Evolutionary conservation across 2,329 filamentous ascomycete species (phyloP).

Genomic region (Mycogone perniciosa): DNA sequence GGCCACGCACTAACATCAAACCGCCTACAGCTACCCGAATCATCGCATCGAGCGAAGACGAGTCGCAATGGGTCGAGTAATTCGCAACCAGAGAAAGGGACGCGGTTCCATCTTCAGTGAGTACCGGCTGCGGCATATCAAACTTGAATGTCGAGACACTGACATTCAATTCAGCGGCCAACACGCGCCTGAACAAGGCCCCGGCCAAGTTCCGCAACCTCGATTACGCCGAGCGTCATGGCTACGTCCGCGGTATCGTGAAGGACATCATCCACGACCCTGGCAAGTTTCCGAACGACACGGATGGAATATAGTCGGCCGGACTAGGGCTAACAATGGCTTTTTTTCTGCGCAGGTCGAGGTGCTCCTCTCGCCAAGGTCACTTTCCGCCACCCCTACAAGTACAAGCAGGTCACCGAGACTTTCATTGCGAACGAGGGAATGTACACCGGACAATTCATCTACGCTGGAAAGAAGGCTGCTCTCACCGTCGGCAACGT

Average conservation of each 20-base stretch:
- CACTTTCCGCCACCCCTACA: conserved; percentile 95
- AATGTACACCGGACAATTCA: conserved; percentile 99
- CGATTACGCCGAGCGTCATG: conserved; percentile 95
- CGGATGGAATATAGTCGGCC: conserved; percentile 13
- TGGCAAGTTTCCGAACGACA: conserved; percentile 42
- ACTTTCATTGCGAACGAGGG: conserved; percentile 99
- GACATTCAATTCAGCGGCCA: conserved; percentile 51
- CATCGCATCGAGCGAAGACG: conserved; percentile 29
- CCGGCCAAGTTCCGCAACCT: conserved; percentile 85
- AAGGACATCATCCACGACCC: conserved; percentile 99
- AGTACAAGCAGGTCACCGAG: conserved; percentile 95
- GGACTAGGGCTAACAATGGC: conserved; percentile 21
- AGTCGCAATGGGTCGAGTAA: conserved; percentile 51
- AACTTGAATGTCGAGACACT: conserved; percentile 24
- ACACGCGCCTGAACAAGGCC: conserved; percentile 86
- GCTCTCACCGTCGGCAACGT: conserved; percentile 95
- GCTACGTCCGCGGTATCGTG: conserved; percentile 94
- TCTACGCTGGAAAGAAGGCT: conserved; percentile 99
- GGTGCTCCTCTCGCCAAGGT: conserved; percentile 97
- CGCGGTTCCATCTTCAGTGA: conserved; percentile 53
- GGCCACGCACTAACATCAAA: conserved; percentile 25
- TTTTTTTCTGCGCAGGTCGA: conserved; percentile 44
- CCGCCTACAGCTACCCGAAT: conserved; percentile 27
- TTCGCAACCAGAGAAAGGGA: conserved; percentile 61
- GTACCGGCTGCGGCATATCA: conserved; percentile 22